Base-by-base conservation (phyloP, 139 green algal genomes). In the Coccomyxa sp. region DNA sequence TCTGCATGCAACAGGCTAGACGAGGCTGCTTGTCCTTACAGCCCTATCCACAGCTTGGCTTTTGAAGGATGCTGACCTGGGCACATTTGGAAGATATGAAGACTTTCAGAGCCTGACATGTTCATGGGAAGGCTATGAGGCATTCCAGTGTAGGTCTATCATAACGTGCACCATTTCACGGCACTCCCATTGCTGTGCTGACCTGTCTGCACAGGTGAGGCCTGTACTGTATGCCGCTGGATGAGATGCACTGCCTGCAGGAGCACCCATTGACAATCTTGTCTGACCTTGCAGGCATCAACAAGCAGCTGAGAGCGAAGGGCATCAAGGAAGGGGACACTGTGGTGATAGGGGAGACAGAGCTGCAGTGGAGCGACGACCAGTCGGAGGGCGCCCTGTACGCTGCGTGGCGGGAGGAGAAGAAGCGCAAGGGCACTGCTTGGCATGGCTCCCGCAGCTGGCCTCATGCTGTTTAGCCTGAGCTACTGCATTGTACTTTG, bases 281-380 rank as follows among this genome's bases (percentile, higher is more conserved):
- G 10, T 94, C 40, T 84, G 92, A 37, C 88, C 88, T 22, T 83
- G 76, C 82, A 33, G 91, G 92, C 38, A 88, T 95, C 78, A 93
- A 88, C 44, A 75, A 74, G 12, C 82, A 87, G n/a, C 82, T 96
- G 8, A 78, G 81, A 70, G 86, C 84, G 3, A 39, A 75, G 27
- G 91, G 90, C 29, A 70, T 92, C 0, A 38, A 82, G 77, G 84
- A 93, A 70, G 93, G 93, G 3, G 92, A 97, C 79, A 93, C 88
- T 2, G 93, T 97, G 12, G 81, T 91, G 10, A 87, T 97, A 24
- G 91, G 91, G 6, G 82, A 78, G 18, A 68, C 85, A 8, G 92
- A 94, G 82, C 94, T 97, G 81, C 69, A 86, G 14, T 95, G 91
- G 86, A 81, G 55, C 27, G 81, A 91, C 18, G 91, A 96, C 58